Conservation (phyloP, 108 stramenopile species). For the Chaetoceros muelleri region DNA sequence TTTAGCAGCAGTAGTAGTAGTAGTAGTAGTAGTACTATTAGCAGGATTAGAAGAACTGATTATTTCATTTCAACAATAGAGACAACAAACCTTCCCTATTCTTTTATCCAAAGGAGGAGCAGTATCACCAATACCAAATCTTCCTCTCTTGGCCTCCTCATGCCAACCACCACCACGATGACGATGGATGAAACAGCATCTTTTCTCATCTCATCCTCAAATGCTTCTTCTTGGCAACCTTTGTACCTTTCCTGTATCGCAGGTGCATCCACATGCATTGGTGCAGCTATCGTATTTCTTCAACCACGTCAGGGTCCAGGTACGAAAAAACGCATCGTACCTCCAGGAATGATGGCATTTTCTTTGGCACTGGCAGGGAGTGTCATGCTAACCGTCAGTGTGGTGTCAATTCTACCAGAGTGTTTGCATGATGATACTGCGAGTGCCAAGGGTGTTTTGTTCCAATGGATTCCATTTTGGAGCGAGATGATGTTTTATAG, state of each 20-base stretch:
- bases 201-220: too few relatives aligned
- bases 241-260: slow-evolving; percentile 46
- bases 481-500: slow-evolving; percentile 20
- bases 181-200: too few relatives aligned
- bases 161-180: too few relatives aligned
- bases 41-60: too few relatives aligned
- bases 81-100: too few relatives aligned
- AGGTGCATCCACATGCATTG: slow-evolving; percentile 60
- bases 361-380: slow-evolving; percentile 38
- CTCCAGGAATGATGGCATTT: neutral
- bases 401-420: slow-evolving; percentile 40
- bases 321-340: slow-evolving; percentile 4
- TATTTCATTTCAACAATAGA: too few relatives aligned
- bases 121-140: too few relatives aligned
- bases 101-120: too few relatives aligned
- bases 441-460: neutral
- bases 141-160: too few relatives aligned
- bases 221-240: slow-evolving; percentile 40
- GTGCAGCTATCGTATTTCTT: slow-evolving; percentile 61
- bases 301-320: slow-evolving; percentile 20
- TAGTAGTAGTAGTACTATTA: too few relatives aligned
- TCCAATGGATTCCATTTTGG: slow-evolving; percentile 19
- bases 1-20: too few relatives aligned
- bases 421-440: slow-evolving; percentile 18
- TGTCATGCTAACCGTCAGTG: slow-evolving; percentile 51